phyloP scores from a whole-genome alignment of 192 early-diverging fungal species.

The Haplosporangium gracile region DNA sequence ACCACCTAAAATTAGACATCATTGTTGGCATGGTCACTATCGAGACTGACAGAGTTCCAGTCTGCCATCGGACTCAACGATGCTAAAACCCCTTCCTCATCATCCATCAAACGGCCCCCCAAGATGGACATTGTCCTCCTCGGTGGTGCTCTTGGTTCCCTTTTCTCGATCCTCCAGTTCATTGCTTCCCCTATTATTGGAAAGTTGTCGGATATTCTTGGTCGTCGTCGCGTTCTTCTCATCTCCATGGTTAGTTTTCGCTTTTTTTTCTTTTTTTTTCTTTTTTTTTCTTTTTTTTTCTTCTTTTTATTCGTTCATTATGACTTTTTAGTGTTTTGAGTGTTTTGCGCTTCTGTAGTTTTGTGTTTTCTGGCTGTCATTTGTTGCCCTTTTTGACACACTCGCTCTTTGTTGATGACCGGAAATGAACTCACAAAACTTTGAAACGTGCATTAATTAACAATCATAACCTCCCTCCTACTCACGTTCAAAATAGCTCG shows the following conservation, averaged over 20 bases:
- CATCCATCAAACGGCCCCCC: conserved; percentile 41
- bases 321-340: background rate
- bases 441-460: background rate
- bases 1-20: conserved; percentile 28
- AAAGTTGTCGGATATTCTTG: conserved; percentile 79
- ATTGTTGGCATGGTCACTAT: conserved; percentile 54
- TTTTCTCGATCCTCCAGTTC: conserved; percentile 97
- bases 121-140: conserved; percentile 86
- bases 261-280: background rate
- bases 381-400: background rate
- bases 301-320: background rate
- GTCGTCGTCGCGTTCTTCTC: conserved; percentile 85
- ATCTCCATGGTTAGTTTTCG: conserved; percentile 87
- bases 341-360: background rate
- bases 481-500: conserved; percentile 64
- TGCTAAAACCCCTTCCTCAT: background rate
- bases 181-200: conserved; percentile 90
- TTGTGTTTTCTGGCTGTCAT: too few species aligned
- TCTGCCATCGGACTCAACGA: conserved; percentile 46
- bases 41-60: conserved; percentile 46
- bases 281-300: background rate
- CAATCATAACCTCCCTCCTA: background rate
- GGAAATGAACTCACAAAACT: background rate
- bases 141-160: conserved; percentile 90
- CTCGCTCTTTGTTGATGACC: too few species aligned